Base-by-base conservation (phyloP, 345 rosid species). In the Populus alba region DNA sequence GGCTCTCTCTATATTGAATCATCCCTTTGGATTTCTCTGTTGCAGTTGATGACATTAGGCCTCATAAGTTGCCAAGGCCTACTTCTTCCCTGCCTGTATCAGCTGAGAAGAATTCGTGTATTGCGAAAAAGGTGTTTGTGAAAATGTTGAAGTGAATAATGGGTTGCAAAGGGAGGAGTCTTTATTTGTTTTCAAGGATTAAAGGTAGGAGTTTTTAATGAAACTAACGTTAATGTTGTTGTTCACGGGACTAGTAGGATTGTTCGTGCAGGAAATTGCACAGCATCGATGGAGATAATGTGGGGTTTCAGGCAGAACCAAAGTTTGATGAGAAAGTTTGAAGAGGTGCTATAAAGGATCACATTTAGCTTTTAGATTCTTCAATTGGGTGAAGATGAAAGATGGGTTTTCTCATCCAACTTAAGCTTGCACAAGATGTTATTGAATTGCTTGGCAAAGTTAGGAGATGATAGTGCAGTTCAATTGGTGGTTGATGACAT, bases 361-460 rank as follows among this genome's bases (percentile, higher is more conserved):
- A n/a, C n/a, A n/a, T n/a, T 85, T 87, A 70, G 98, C 93, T 79
- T 75, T 82, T 37, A 86, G 91, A 81, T 91, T 92, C 86, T 91
- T 90, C 80, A 81, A 71, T 70, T 94, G 98, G 96, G 91, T 89
- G 79, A 87, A 83, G 80, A 68, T 75, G 27, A 88, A 83, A 73
- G 84, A 88, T 74, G 91, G 84, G 53, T 92, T 82, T 80, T 72
- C 76, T 80, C 89, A 81, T 61, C 83, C 85, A 0, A 87, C 90
- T 1, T 85, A 73, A 89, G 76, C 79, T 81, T 82, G 47, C 90
- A 89, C 80, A 89, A 87, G 85, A 81, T 82, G 82, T 76, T 92
- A 72, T 76, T 94, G 41, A 89, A 85, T 67, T 86, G 87, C 53
- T 11, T 83, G 37, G 91, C 89, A 6, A 79, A 66, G 80, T 79